Percentiles rank a stretch among this genome's conserved stretches.
Conservation (phyloP, 306 rosid genomes). For the Dalbergia oliveri region DNA sequence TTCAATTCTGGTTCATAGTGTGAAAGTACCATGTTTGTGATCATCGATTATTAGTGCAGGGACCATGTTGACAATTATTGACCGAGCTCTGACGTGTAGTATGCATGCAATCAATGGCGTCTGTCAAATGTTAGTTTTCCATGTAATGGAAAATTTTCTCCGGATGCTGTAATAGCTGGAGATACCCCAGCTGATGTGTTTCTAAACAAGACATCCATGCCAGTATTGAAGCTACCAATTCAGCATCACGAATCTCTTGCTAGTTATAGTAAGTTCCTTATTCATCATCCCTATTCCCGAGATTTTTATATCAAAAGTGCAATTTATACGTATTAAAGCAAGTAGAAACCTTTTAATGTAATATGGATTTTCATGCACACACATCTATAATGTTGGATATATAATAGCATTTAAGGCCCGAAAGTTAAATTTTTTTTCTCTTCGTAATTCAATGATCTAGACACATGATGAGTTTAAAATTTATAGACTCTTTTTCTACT, state of each 20-base stretch:
- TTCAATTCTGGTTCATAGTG: constrained; percentile 58
- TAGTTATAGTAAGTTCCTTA: constrained; percentile 42
- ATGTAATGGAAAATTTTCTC: background rate
- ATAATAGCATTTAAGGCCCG: background rate
- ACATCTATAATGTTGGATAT: constrained; percentile 5
- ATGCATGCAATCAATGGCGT: background rate
- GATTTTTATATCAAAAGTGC: constrained; percentile 23
- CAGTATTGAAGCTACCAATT: constrained; percentile 28
- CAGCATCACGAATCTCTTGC: constrained; percentile 40
- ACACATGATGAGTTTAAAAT: background rate
- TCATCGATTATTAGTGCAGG: constrained; percentile 34
- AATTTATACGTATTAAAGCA: constrained; percentile 17
- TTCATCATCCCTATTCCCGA: constrained; percentile 1
- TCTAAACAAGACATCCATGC: constrained; percentile 28
- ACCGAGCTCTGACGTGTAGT: constrained; percentile 26
- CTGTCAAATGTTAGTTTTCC: constrained; percentile 32
- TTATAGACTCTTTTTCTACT: background rate
- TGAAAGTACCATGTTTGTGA: constrained; percentile 14
- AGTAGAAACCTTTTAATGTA: constrained; percentile 18
- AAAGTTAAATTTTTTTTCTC: background rate
- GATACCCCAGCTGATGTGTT: constrained; percentile 28
- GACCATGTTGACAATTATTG: constrained; percentile 37
- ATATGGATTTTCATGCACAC: constrained; percentile 5
- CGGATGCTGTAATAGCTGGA: constrained; percentile 37
- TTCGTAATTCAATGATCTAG: constrained; percentile 11